These are phyloP conservation scores for Aspergillus bertholletiae DNA, from an alignment of 495 filamentous ascomycete species.

Conservation along the genomic window DNA sequence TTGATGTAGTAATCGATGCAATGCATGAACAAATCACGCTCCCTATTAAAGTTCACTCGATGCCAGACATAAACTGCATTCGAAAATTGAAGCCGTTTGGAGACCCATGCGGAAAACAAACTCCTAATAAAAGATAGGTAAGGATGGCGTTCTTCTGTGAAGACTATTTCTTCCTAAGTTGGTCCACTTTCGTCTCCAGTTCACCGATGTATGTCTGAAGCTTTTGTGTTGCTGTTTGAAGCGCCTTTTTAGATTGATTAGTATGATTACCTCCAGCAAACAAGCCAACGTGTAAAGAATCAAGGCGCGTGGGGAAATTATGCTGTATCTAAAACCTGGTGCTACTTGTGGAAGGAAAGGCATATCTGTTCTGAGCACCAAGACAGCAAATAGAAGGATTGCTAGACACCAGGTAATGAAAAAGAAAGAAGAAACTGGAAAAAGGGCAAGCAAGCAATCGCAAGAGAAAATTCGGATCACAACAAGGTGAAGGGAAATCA, in stretches of 20 bases:
- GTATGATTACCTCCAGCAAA: not conserved
- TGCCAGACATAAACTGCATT: slow-evolving; percentile 7
- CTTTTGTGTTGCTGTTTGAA: slow-evolving; percentile 83
- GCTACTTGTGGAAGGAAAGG: not conserved
- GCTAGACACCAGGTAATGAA: too few relatives aligned
- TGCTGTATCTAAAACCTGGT: not conserved
- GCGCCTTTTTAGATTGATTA: slow-evolving; percentile 51
- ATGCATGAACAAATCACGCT: not conserved
- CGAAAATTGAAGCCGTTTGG: not conserved
- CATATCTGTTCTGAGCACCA: not conserved
- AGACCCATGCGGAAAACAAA: not conserved
- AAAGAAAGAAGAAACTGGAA: slow-evolving; percentile 6
- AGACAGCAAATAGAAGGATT: not conserved
- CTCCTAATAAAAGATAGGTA: not conserved
- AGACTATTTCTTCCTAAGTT: slow-evolving; percentile 54
- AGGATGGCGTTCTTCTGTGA: not conserved
- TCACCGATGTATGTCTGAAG: slow-evolving; percentile 77
- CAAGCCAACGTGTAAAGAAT: not conserved
- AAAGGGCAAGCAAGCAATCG: too few relatives aligned
- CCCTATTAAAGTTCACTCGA: not conserved
- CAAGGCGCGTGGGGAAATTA: not conserved
- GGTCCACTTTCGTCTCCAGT: slow-evolving; percentile 78
- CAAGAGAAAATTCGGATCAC: not conserved
- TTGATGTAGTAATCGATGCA: not conserved
- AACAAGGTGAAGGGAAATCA: not conserved